A percentile compares a stretch with the other conserved stretches of the same genome.
Conservation (phyloP, 1,284 basidiomycete species). For the Melampsora allii-populina region DNA sequence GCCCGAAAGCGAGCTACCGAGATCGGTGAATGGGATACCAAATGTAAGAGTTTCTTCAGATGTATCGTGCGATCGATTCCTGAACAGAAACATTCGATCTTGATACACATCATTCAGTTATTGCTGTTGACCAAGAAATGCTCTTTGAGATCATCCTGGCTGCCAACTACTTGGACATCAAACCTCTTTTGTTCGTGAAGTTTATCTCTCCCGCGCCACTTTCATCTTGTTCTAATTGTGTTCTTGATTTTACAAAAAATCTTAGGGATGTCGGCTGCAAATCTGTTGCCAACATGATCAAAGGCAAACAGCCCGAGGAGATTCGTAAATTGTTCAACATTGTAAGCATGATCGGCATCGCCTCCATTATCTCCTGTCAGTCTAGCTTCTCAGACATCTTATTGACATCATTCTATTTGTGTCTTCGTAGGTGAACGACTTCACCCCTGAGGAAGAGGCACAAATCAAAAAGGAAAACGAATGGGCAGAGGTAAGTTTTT, state of each 20-base stretch:
- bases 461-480: constrained; percentile 99
- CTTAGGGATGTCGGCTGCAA: constrained; percentile 99
- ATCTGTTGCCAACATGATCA: constrained; percentile 99
- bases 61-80: constrained; percentile 36
- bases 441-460: constrained; percentile 98
- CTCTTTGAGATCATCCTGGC: constrained; percentile 98
- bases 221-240: background rate
- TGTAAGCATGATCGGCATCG: constrained; percentile 47
- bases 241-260: too few species aligned
- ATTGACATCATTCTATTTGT: background rate
- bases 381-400: background rate
- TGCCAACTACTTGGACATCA: constrained; percentile 99
- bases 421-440: constrained; percentile 68
- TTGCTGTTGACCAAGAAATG: constrained; percentile 59
- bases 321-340: constrained; percentile 90
- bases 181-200: constrained; percentile 79
- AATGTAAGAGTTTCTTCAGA: constrained; percentile 54
- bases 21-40: constrained; percentile 98
- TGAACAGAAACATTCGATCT: background rate
- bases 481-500: constrained; percentile 56
- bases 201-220: background rate
- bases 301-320: constrained; percentile 94
- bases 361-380: background rate
- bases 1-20: constrained; percentile 92
- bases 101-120: constrained; percentile 8